Percentiles rank a stretch among this genome's conserved stretches.
Conservation (phyloP, 2,329 filamentous ascomycete species). For the Fusarium virguliforme region DNA sequence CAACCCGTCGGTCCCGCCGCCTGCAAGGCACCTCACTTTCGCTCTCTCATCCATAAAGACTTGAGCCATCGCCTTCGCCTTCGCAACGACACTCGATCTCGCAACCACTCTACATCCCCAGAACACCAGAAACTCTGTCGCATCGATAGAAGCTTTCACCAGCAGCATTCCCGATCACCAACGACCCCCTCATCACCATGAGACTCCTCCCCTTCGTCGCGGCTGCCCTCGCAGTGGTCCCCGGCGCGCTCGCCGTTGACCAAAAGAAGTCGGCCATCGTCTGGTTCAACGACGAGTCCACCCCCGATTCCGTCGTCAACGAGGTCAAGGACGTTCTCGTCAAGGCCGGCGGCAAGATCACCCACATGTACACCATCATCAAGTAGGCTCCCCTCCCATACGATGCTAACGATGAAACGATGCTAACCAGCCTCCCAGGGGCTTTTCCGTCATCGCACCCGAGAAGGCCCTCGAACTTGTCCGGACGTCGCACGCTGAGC, state of each 20-base stretch:
- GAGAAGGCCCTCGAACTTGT: slow-evolving; percentile 79
- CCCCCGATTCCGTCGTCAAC: slow-evolving; percentile 76
- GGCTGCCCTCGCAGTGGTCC: slow-evolving; percentile 70
- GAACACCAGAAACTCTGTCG: slow-evolving; percentile 17
- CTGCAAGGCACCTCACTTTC: slow-evolving; percentile 26
- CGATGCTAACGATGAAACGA: slow-evolving; percentile 6
- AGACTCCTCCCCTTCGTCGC: slow-evolving; percentile 71
- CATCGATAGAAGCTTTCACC: slow-evolving; percentile 10
- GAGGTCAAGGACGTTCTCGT: slow-evolving; percentile 81
- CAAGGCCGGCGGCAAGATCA: slow-evolving; percentile 82
- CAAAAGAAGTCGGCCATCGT: slow-evolving; percentile 83
- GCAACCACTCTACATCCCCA: slow-evolving; percentile 10
- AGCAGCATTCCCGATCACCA: slow-evolving; percentile 1
- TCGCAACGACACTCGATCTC: slow-evolving; percentile 31
- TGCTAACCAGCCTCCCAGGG: slow-evolving; percentile 66
- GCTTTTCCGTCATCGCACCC: slow-evolving; percentile 83
- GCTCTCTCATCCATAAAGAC: slow-evolving; percentile 35
- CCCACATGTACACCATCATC: slow-evolving; percentile 80
- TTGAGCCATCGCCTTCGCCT: slow-evolving; percentile 24
- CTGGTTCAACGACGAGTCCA: slow-evolving; percentile 78
- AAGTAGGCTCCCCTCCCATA: slow-evolving; percentile 67
- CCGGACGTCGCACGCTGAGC: slow-evolving; percentile 70
- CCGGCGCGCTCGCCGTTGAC: slow-evolving; percentile 75
- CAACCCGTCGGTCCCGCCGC: slow-evolving; percentile 33
- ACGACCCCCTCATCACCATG: slow-evolving; percentile 66